Evolutionary conservation across 495 filamentous ascomycete genomes (phyloP).

Genomic region (Neurospora sp.): DNA sequence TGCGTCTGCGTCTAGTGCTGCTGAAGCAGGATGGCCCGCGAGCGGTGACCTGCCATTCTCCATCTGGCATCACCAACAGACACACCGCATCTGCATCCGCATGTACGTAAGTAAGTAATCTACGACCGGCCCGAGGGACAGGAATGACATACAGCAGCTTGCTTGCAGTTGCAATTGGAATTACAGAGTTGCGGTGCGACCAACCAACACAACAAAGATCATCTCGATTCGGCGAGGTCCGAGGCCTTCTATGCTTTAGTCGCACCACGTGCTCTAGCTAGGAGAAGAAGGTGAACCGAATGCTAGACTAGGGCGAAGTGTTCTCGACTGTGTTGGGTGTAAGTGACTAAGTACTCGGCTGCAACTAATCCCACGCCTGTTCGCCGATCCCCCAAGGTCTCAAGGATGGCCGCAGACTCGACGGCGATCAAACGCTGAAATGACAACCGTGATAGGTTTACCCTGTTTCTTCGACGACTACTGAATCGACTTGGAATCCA

Average conservation of each 20-base stretch:
- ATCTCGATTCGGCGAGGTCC: neutral
- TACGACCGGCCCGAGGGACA: neutral
- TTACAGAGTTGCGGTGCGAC: neutral
- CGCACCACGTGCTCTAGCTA: neutral
- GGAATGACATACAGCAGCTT: neutral
- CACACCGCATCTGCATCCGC: neutral
- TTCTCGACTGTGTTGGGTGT: neutral
- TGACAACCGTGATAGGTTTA: neutral
- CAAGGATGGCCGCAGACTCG: neutral
- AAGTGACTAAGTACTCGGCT: neutral
- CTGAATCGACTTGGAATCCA: neutral
- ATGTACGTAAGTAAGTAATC: neutral
- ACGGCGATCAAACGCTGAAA: neutral
- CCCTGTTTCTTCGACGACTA: neutral
- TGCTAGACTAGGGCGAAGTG: neutral
- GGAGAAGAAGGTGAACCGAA: neutral
- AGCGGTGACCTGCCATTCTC: neutral
- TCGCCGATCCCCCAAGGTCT: neutral
- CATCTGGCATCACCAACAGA: neutral
- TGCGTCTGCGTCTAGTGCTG: neutral
- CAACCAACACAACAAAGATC: neutral
- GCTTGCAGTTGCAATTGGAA: neutral
- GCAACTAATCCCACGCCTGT: neutral
- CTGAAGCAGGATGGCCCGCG: neutral
- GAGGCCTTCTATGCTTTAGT: neutral